Conservation (phyloP, 208 protist species). For the Leptomonas pyrrhocoris region DNA sequence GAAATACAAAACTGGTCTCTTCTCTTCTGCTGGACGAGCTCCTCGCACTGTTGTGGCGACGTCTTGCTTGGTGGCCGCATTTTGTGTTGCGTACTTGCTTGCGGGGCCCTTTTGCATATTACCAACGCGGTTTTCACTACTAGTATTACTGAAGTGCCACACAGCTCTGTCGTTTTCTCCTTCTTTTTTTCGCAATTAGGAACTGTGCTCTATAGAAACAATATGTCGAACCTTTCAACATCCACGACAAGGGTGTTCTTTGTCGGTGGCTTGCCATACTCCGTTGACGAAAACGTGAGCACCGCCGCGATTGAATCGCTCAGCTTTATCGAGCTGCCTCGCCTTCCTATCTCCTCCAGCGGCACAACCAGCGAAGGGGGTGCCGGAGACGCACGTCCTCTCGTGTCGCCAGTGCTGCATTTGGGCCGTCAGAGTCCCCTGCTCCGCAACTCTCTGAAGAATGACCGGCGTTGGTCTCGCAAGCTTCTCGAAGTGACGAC, state of each 20-base stretch:
- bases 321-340: conserved; percentile 9
- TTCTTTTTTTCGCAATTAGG: conserved; percentile 24
- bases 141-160: too few relatives aligned
- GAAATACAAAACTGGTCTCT: too few relatives aligned
- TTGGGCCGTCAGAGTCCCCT: conserved; percentile 28
- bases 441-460: conserved; percentile 8
- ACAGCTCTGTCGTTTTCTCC: conserved; percentile 34
- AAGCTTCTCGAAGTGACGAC: conserved; percentile 29
- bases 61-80: too few relatives aligned
- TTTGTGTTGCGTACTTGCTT: too few relatives aligned
- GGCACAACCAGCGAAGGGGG: background rate
- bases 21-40: too few relatives aligned
- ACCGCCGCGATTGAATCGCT: background rate
- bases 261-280: background rate
- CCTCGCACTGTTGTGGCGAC: too few relatives aligned
- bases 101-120: too few relatives aligned
- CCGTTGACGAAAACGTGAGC: background rate
- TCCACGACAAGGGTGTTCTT: conserved; percentile 9
- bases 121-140: too few relatives aligned
- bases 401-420: conserved; percentile 24
- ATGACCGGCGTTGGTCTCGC: conserved; percentile 32
- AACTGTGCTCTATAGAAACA: background rate
- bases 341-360: conserved; percentile 1
- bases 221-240: background rate
- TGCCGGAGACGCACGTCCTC: background rate